Percentiles rank a stretch among this genome's conserved stretches.
Evolutionary conservation across 2,329 filamentous ascomycete species (phyloP).

Genomic region (Xylaria sp.): DNA sequence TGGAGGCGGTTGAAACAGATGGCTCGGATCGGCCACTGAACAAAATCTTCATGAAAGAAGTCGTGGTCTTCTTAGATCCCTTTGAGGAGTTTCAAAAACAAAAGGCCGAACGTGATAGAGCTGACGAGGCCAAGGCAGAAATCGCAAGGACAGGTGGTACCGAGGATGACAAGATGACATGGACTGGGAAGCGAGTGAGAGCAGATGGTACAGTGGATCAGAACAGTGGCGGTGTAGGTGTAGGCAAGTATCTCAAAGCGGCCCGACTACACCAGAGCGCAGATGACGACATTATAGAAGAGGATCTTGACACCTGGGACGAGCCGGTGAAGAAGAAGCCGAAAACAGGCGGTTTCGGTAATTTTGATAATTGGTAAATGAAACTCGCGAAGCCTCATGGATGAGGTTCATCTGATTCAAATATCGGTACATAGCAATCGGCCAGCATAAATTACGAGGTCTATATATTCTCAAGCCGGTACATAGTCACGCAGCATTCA

Average conservation of each 20-base stretch:
- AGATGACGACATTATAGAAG: slow-evolving; percentile 69
- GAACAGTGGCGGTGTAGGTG: slow-evolving; percentile 55
- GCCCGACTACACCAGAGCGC: slow-evolving; percentile 54
- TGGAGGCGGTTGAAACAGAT: slow-evolving; percentile 82
- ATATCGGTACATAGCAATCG: not conserved
- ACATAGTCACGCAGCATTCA: not conserved
- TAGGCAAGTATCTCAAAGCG: slow-evolving; percentile 85
- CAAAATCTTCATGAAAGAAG: slow-evolving; percentile 82
- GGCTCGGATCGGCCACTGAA: slow-evolving; percentile 78
- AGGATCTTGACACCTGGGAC: slow-evolving; percentile 70
- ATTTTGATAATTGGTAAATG: slow-evolving; percentile 88
- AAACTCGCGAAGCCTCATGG: not conserved
- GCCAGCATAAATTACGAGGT: not conserved
- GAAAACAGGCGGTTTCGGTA: slow-evolving; percentile 85
- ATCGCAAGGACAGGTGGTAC: slow-evolving; percentile 73
- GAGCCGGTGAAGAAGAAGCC: slow-evolving; percentile 84
- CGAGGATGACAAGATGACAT: slow-evolving; percentile 90
- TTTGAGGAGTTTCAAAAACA: slow-evolving; percentile 92
- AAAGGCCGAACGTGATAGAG: slow-evolving; percentile 70
- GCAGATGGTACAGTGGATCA: slow-evolving; percentile 68
- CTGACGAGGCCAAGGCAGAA: slow-evolving; percentile 68
- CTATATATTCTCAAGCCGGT: not conserved
- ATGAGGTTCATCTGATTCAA: not conserved
- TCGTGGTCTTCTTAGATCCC: slow-evolving; percentile 90
- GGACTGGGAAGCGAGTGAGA: slow-evolving; percentile 92